Percentiles rank a stretch among this genome's conserved stretches.
Evolutionary conservation across 495 filamentous ascomycete species (phyloP).

Genomic region (Thozetella sp.): DNA sequence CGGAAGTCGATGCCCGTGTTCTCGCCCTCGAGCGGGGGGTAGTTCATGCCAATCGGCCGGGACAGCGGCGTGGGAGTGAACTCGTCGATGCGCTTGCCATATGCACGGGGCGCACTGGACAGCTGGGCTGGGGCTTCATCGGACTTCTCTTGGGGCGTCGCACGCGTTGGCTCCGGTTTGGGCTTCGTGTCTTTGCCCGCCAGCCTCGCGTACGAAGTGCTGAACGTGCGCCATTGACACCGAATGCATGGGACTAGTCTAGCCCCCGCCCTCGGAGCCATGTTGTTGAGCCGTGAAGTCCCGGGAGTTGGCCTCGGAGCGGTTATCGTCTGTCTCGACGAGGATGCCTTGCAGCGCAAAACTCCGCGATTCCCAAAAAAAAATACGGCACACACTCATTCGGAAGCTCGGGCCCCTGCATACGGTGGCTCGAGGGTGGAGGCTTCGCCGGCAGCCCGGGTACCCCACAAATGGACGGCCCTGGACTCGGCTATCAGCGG

Average conservation of each 20-base stretch:
- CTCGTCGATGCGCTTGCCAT: constrained; percentile 56
- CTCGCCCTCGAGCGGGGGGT: constrained; percentile 73
- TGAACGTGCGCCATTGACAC: constrained; percentile 51
- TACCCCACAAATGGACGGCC: too few relatives aligned
- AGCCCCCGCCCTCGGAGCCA: constrained; percentile 19
- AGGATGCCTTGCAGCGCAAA: constrained; percentile 1
- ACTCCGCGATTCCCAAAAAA: too few relatives aligned
- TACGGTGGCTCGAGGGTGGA: too few relatives aligned
- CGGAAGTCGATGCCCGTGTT: constrained; percentile 78
- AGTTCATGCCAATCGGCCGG: constrained; percentile 77
- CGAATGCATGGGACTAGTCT: constrained; percentile 32
- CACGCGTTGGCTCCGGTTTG: constrained; percentile 7
- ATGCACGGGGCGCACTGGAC: constrained; percentile 50
- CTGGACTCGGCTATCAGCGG: constrained; percentile 1
- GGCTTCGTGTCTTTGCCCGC: constrained; percentile 26
- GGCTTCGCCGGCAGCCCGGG: too few relatives aligned
- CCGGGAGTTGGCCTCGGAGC: constrained; percentile 5
- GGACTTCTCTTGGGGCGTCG: background rate
- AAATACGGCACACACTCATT: too few relatives aligned
- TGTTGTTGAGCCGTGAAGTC: constrained; percentile 11
- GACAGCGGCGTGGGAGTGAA: constrained; percentile 71
- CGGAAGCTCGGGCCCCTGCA: too few relatives aligned
- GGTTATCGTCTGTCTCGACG: constrained; percentile 3
- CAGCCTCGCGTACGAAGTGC: constrained; percentile 38
- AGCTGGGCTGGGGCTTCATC: constrained; percentile 29